Evolutionary conservation across 2,329 filamentous ascomycete genomes (phyloP).

Genomic region (Epichloe brachyelytri): DNA sequence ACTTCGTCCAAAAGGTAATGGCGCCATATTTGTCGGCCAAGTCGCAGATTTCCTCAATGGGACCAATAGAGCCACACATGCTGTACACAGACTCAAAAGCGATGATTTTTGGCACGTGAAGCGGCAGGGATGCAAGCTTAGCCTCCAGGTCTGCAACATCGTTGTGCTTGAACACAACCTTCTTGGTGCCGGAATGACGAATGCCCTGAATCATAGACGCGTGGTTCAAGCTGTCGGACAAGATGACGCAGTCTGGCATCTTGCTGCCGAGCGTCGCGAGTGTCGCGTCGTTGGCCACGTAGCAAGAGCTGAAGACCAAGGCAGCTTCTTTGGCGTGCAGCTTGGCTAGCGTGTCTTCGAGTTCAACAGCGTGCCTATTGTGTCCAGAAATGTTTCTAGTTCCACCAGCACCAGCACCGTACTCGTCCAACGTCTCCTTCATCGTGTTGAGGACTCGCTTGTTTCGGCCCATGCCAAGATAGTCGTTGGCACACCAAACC

Average conservation of each 20-base stretch:
- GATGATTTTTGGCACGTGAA: conserved; percentile 88
- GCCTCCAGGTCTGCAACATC: conserved; percentile 85
- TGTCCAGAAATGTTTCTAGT: conserved; percentile 97
- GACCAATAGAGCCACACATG: conserved; percentile 96
- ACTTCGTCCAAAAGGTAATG: conserved; percentile 98
- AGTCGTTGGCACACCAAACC: conserved; percentile 99
- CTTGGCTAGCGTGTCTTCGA: conserved; percentile 73
- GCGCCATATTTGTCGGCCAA: conserved; percentile 95
- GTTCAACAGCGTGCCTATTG: conserved; percentile 79
- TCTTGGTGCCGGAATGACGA: conserved; percentile 89
- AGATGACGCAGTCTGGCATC: conserved; percentile 87
- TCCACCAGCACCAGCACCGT: conserved; percentile 88
- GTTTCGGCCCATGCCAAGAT: conserved; percentile 95
- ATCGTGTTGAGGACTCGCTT: conserved; percentile 74
- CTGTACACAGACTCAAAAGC: conserved; percentile 98
- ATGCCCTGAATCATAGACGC: conserved; percentile 99
- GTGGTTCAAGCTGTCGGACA: conserved; percentile 96
- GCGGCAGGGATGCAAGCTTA: conserved; percentile 78
- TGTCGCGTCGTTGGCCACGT: conserved; percentile 95
- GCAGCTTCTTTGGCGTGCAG: conserved; percentile 87
- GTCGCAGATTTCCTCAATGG: conserved; percentile 92
- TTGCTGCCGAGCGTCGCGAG: conserved; percentile 94
- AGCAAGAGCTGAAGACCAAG: conserved; percentile 93
- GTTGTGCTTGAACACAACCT: conserved; percentile 98
- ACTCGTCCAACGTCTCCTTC: conserved; percentile 89